Base-by-base conservation (phyloP, 768 basidiomycete genomes). In the Rhodotorula graminis region DNA sequence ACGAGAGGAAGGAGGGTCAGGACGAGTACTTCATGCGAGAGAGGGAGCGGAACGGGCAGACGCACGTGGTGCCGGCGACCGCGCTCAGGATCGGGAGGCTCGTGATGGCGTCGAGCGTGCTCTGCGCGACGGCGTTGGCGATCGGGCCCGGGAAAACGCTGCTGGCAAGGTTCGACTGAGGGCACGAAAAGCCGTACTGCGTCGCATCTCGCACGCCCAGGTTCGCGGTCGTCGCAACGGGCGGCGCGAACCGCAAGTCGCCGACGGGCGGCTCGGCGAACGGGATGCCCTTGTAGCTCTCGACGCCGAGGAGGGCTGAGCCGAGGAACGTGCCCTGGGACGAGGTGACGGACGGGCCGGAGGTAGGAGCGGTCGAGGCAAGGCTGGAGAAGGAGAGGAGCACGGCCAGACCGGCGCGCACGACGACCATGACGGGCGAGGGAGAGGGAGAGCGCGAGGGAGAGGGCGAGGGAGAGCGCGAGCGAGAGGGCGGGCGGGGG, bases 181-280 rank as follows among this genome's bases (percentile, higher is more conserved):
- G 52, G 14, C 63, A 64, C 16, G 27, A 16, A n/a, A 47, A 31
- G 11, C 33, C n/a, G 42, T 60, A 60, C 40, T 64, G 47, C 10
- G 57, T 64, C 44, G 65, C 61, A 12, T 60, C 50, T 42, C n/a
- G 42, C 3, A 19, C 21, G 23, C 62, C 62, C 57, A 70, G 73
- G 9, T 31, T 49, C n/a, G 33, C 50, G 27, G 80, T 80, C 66
- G 86, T 82, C 5, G 81, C 78, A 0, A 84, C 81, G 3, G 88
- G 87, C 1, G 85, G 84, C 70, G 85, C 85, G 80, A 89, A 87
- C 4, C 88, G 84, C 55, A 88, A 82, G 15, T 77, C 52, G 5
- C 87, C 87, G 0, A 86, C 73, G 0, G 88, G 88, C 5, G 87
- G 83, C 70, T 84, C 80, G 11, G 86, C 88, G 69, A 83, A 89